These are phyloP conservation scores for Hanseniaspora mollemarum DNA, from an alignment of 805 yeast species.

Conservation along the genomic window DNA sequence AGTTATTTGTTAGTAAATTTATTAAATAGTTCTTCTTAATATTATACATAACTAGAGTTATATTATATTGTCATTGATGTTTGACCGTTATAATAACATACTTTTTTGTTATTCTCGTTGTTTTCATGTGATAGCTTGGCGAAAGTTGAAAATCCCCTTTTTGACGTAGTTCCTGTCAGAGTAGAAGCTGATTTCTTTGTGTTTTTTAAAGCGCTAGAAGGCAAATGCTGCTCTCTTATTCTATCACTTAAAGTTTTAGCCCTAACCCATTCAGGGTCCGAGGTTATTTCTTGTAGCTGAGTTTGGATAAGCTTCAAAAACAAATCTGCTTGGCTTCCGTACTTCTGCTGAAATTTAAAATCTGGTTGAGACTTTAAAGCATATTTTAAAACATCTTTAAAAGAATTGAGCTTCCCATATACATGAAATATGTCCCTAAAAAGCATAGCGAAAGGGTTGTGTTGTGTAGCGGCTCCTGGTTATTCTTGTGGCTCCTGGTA, in stretches of 20 bases:
- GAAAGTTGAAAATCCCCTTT: slow-evolving; percentile 10
- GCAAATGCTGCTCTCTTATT: slow-evolving; percentile 2
- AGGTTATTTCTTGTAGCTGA: neutral
- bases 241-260: slow-evolving; percentile 24
- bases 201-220: no score
- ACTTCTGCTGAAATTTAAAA: slow-evolving; percentile 3
- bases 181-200: no score
- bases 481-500: no score
- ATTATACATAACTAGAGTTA: no score
- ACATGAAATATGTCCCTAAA: slow-evolving; percentile 4
- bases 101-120: neutral
- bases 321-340: slow-evolving; percentile 7
- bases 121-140: neutral
- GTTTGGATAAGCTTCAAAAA: slow-evolving; percentile 1
- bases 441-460: neutral
- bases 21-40: neutral
- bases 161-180: neutral
- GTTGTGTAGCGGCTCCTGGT: neutral
- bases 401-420: slow-evolving; percentile 1
- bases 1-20: neutral
- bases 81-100: no score
- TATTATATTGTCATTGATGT: no score
- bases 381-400: neutral
- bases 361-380: slow-evolving; percentile 10
- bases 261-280: slow-evolving; percentile 28